Conservation (phyloP, 2,329 filamentous ascomycete genomes). For the Fusarium longipes region DNA sequence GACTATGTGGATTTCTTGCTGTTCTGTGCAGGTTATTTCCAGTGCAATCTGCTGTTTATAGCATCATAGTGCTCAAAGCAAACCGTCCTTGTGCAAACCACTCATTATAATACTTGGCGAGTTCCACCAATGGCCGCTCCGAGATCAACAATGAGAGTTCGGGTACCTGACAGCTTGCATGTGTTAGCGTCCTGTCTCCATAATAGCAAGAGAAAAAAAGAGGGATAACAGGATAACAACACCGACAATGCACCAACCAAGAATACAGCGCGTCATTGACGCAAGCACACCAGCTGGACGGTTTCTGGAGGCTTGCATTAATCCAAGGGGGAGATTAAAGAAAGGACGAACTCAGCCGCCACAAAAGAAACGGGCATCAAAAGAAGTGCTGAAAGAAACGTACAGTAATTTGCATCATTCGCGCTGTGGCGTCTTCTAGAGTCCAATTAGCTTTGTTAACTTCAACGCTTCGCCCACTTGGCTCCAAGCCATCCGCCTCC, state of each 20-base stretch:
- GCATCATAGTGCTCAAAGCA: neutral
- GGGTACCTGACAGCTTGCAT: conserved; percentile 38
- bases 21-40: neutral
- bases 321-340: conserved; percentile 34
- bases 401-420: conserved; percentile 22
- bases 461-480: conserved; percentile 12
- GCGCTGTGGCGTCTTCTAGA: conserved; percentile 33
- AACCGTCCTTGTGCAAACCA: neutral
- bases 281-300: neutral
- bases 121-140: neutral
- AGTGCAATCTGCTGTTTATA: neutral
- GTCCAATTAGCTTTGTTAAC: neutral
- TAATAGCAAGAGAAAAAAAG: conserved; percentile 4
- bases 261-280: conserved; percentile 23
- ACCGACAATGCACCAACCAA: conserved; percentile 4
- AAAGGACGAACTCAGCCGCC: conserved; percentile 29
- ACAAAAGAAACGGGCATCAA: conserved; percentile 32
- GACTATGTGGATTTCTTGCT: neutral
- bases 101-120: neutral
- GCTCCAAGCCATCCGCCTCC: conserved; percentile 2
- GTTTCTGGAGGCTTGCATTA: conserved; percentile 6
- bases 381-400: conserved; percentile 8
- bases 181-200: conserved; percentile 16
- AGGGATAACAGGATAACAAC: too few relatives aligned
- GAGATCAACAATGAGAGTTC: conserved; percentile 4